Evolutionary conservation across 2,329 filamentous ascomycete genomes (phyloP).

Genomic region (Colletotrichum filicis): DNA sequence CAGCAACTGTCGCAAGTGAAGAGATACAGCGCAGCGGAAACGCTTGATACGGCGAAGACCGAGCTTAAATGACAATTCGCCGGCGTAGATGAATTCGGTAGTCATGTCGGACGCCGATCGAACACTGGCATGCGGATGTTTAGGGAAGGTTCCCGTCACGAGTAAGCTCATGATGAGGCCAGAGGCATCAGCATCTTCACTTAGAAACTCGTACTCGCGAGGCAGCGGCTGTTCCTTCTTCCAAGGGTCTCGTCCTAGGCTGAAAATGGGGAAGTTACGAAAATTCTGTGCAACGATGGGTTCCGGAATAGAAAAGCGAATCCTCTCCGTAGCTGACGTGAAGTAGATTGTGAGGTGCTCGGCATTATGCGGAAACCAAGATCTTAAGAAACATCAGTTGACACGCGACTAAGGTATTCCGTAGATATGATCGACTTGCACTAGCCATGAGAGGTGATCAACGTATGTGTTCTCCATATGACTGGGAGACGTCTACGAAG

Average conservation of each 20-base stretch:
- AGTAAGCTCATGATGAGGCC: constrained; percentile 20
- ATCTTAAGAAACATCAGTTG: neutral
- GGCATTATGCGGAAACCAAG: constrained; percentile 23
- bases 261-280: neutral
- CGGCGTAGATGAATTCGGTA: constrained; percentile 11
- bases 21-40: neutral
- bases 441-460: constrained; percentile 15
- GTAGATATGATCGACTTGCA: neutral
- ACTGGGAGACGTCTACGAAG: constrained; percentile 7
- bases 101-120: neutral
- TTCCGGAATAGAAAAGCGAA: constrained; percentile 1
- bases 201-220: neutral
- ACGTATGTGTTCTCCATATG: constrained; percentile 5
- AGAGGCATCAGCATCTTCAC: neutral
- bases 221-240: neutral
- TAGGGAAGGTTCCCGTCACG: constrained; percentile 8
- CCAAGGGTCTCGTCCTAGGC: neutral
- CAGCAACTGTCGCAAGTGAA: constrained; percentile 24
- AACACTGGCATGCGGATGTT: neutral
- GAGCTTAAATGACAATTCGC: neutral
- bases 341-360: constrained; percentile 12
- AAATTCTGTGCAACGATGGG: constrained; percentile 7
- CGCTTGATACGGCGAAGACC: neutral
- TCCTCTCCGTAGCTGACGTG: neutral
- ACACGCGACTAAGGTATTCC: too few relatives aligned